Evolutionary conservation across 371 early-diverging fungal genomes (phyloP).

Genomic region (Phascolomyces articulosus): DNA sequence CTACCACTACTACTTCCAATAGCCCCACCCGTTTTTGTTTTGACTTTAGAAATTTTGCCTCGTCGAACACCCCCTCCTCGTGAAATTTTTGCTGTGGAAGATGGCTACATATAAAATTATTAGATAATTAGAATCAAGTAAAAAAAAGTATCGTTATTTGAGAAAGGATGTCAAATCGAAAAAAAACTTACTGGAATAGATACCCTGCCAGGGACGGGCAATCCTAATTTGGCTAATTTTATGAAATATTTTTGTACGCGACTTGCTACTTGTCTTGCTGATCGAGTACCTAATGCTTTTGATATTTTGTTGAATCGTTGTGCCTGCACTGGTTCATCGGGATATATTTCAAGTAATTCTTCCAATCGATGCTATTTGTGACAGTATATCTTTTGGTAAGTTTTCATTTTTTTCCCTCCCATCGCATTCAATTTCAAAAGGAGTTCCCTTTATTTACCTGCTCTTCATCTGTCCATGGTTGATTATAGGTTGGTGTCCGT

Average conservation of each 20-base stretch:
- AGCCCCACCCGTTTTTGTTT: slow-evolving; percentile 11
- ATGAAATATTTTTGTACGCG: slow-evolving; percentile 73
- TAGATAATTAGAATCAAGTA: neutral
- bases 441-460: slow-evolving; percentile 41
- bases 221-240: slow-evolving; percentile 64
- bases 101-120: slow-evolving; percentile 26
- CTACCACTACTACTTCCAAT: too few species aligned
- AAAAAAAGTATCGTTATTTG: too few species aligned
- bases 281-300: slow-evolving; percentile 61
- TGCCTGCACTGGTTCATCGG: slow-evolving; percentile 67
- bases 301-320: slow-evolving; percentile 68
- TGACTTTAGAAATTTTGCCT: slow-evolving; percentile 15
- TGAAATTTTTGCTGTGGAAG: slow-evolving; percentile 30
- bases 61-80: slow-evolving; percentile 11
- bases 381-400: too few species aligned
- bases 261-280: slow-evolving; percentile 66
- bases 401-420: too few species aligned
- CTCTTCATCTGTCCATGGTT: slow-evolving; percentile 70
- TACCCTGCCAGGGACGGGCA: slow-evolving; percentile 66
- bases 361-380: slow-evolving; percentile 47
- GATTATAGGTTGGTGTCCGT: slow-evolving; percentile 51
- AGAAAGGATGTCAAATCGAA: too few species aligned
- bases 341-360: slow-evolving; percentile 56
- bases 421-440: too few species aligned
- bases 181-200: slow-evolving; percentile 44